Evolutionary conservation across 2,329 filamentous ascomycete genomes (phyloP), one percentile per base, ranked within the genome.

Genomic region (Lasiodiplodia hormozganensis): DNA sequence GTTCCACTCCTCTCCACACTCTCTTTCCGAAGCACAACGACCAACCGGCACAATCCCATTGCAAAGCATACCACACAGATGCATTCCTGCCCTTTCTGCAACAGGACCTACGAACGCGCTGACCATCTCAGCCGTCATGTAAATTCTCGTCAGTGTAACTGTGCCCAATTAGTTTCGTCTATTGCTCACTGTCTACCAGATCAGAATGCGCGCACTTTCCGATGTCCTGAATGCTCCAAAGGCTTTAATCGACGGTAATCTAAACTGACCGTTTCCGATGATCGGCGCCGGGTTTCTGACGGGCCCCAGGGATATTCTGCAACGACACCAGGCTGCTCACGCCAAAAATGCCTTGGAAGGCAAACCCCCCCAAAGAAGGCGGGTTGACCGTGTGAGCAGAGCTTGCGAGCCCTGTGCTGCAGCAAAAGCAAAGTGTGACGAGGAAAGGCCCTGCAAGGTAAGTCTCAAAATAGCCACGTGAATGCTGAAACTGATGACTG

Each of bases 361-460:
- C 16, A 70, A 71, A 10, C 68, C 71, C 8, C 70, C 70, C 12
- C 69, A 67, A 1, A 72, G 72, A 68, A 69, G 74, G 21, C 54
- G 70, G 5, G 65, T 67, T 2, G 73, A 75, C 49, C 69, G 75
- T 31, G 75, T 75, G 3, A 70, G 71, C 4, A 74, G 73, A 67
- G 76, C 76, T n/a, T 78, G 76, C 65, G 73, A 77, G 68, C 62
- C 74, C 3, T 77, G 76, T 56, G 75, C 77, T 0, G 62, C 73
- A 7, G 75, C 76, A 8, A 78, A 76, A 67, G 70, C 76, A 18
- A 78, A 76, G 65, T 78, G 76, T 53, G 73, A 76, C 56, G 73
- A 77, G 62, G 53, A 66, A 5, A 72, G 74, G 18, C 76, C 76
- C 3, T 78, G 75, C 60, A 72, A 73, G 65, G 67, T 73, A 34